Percentiles rank a stretch among this genome's conserved stretches.
These are phyloP conservation scores for Helminthosporium solani DNA, from an alignment of 2,329 filamentous ascomycete genomes.

Conservation along the genomic window DNA sequence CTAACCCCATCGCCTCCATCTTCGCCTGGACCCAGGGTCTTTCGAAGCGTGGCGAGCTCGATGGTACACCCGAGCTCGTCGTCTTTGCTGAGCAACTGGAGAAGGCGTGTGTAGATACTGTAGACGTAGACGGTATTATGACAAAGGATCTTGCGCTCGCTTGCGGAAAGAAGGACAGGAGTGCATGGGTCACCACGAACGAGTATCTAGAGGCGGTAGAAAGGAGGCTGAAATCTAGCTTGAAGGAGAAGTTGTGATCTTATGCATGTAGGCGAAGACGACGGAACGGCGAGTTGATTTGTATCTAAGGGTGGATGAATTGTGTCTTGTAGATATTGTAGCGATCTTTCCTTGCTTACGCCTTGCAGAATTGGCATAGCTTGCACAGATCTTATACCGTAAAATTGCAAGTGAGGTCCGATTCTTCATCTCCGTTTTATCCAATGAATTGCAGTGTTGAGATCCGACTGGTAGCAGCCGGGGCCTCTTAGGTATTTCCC, in stretches of 20 bases:
- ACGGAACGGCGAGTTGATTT: background rate
- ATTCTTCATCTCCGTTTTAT: no score
- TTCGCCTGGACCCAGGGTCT: constrained; percentile 98
- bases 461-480: no score
- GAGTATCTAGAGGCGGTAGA: constrained; percentile 92
- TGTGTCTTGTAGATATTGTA: background rate
- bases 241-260: constrained; percentile 74
- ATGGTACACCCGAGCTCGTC: constrained; percentile 87
- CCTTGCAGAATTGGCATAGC: background rate
- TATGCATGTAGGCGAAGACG: background rate
- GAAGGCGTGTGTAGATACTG: constrained; percentile 89
- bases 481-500: no score
- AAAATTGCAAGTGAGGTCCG: no score
- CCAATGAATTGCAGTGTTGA: no score
- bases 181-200: constrained; percentile 85
- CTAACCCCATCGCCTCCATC: constrained; percentile 98
- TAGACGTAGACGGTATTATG: constrained; percentile 94
- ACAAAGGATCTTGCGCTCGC: constrained; percentile 98
- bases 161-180: constrained; percentile 80
- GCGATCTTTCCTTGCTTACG: background rate
- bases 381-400: background rate
- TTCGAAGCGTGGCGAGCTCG: constrained; percentile 87
- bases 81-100: constrained; percentile 90
- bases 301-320: background rate
- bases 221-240: constrained; percentile 75